phyloP scores from a whole-genome alignment of 352 stramenopile genomes.

The Globisporangium viniferum region DNA sequence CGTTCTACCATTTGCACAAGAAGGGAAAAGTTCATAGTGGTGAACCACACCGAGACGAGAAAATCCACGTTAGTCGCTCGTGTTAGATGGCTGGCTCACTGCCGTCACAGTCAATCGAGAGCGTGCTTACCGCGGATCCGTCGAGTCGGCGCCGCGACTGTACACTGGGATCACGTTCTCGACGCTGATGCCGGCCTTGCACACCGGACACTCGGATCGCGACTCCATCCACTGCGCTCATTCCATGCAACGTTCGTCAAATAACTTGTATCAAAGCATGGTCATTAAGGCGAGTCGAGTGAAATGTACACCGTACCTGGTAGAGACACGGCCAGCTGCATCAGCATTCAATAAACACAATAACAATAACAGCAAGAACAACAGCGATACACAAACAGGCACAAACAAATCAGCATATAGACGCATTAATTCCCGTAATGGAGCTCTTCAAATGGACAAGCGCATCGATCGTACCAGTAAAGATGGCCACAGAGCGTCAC shows the following conservation, averaged over 20 bases:
- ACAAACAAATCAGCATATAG: not conserved
- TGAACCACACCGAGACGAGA: not conserved
- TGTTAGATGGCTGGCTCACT: not conserved
- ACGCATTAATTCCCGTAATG: not conserved
- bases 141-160: slow-evolving; percentile 59
- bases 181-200: slow-evolving; percentile 87
- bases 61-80: not conserved
- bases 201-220: slow-evolving; percentile 87
- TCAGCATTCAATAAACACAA: not conserved
- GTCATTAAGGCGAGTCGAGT: not conserved
- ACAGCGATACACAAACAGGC: not conserved
- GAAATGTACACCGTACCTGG: slow-evolving; percentile 31
- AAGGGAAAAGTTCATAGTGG: not conserved
- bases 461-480: slow-evolving; percentile 64
- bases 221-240: slow-evolving; percentile 60
- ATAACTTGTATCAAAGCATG: not conserved
- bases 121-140: slow-evolving; percentile 51
- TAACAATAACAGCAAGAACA: slow-evolving; percentile 11
- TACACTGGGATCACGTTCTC: slow-evolving; percentile 91
- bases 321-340: slow-evolving; percentile 85
- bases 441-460: not conserved
- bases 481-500: slow-evolving; percentile 90
- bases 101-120: not conserved
- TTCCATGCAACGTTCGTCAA: not conserved
- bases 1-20: slow-evolving; percentile 13